phyloP scores from a whole-genome alignment of 2,329 filamentous ascomycete species.

The Fusarium sp. region DNA sequence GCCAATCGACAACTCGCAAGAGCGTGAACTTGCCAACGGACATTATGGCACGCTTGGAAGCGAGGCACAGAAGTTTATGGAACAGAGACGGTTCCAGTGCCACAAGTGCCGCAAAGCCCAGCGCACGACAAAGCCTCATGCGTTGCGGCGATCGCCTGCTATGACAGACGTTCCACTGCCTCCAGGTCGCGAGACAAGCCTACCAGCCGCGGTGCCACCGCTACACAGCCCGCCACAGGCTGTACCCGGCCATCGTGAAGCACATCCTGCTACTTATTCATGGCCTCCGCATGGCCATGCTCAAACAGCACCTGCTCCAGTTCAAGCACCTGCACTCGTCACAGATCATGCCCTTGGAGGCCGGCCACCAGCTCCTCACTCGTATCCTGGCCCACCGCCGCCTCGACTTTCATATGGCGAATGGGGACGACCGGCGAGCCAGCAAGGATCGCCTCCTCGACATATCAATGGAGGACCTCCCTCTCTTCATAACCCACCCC shows the following conservation, averaged over 20 bases:
- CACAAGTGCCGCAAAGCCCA: slow-evolving; percentile 76
- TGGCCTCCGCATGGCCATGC: slow-evolving; percentile 44
- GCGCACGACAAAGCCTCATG: slow-evolving; percentile 54
- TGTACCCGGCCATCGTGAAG: slow-evolving; percentile 44
- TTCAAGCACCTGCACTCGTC: slow-evolving; percentile 41
- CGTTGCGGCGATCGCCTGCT: slow-evolving; percentile 35
- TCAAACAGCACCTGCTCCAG: slow-evolving; percentile 38
- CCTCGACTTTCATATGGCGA: slow-evolving; percentile 52
- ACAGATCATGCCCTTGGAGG: slow-evolving; percentile 45
- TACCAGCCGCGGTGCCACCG: slow-evolving; percentile 38
- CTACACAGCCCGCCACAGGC: slow-evolving; percentile 47
- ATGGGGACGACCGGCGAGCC: slow-evolving; percentile 63
- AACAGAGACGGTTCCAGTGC: slow-evolving; percentile 74
- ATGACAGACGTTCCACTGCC: slow-evolving; percentile 38
- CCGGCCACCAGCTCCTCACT: slow-evolving; percentile 45
- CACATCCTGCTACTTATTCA: slow-evolving; percentile 39
- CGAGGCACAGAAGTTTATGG: slow-evolving; percentile 69
- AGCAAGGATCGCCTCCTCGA: slow-evolving; percentile 60
- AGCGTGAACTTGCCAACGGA: slow-evolving; percentile 64
- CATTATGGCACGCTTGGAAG: slow-evolving; percentile 61
- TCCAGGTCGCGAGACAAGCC: slow-evolving; percentile 28
- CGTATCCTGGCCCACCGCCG: slow-evolving; percentile 46
- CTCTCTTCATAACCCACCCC: slow-evolving; percentile 47
- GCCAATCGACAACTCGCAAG: slow-evolving; percentile 64
- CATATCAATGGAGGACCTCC: slow-evolving; percentile 62